Percentiles rank a stretch among this genome's conserved stretches.
Evolutionary conservation across 2,329 filamentous ascomycete species (phyloP).

Genomic region (Claviceps digitariae): DNA sequence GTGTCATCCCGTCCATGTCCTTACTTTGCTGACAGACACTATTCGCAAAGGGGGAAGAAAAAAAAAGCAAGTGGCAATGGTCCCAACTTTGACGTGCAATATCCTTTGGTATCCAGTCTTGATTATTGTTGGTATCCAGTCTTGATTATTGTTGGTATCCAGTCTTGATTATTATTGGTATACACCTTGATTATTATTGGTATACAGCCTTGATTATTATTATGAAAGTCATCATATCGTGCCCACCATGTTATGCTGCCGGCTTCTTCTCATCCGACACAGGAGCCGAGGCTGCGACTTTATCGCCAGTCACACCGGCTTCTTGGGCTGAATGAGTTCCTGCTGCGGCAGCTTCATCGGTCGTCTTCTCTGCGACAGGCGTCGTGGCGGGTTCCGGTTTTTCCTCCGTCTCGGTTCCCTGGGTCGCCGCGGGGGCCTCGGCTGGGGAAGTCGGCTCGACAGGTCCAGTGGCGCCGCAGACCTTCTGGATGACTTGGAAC

Average conservation of each 20-base stretch:
- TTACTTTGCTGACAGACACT: no score
- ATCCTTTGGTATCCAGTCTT: no score
- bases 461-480: conserved; percentile 38
- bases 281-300: conserved; percentile 6
- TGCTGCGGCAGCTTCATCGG: conserved; percentile 1
- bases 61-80: no score
- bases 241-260: background rate
- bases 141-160: no score
- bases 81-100: no score
- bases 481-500: conserved; percentile 58
- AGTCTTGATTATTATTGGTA: no score
- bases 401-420: conserved; percentile 4
- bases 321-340: conserved; percentile 29
- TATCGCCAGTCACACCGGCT: conserved; percentile 27
- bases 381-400: background rate
- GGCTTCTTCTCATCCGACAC: conserved; percentile 2
- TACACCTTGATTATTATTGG: no score
- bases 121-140: no score
- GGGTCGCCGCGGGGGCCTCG: background rate
- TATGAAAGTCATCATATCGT: no score
- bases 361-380: conserved; percentile 12
- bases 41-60: no score
- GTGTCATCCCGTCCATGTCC: no score
- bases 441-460: conserved; percentile 17
- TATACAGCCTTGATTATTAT: no score